Conservation (phyloP, 2,329 filamentous ascomycete genomes). For the Annulohypoxylon truncatum region DNA sequence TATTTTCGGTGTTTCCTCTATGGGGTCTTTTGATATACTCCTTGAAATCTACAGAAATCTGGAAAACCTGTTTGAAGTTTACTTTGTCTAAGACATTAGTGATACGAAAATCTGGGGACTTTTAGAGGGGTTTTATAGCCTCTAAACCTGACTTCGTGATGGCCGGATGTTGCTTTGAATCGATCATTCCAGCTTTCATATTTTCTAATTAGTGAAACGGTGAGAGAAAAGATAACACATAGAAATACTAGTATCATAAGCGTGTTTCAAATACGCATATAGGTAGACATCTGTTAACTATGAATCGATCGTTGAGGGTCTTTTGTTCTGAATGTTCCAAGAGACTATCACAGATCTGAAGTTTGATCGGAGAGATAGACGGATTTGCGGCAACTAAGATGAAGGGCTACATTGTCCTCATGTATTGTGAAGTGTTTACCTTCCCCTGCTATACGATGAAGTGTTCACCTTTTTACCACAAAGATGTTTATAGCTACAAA, state of each 20-base stretch:
- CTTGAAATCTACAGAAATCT: slow-evolving; percentile 21
- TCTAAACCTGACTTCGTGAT: too few relatives aligned
- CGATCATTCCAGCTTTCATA: too few relatives aligned
- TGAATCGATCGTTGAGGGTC: background rate
- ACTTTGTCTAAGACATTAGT: slow-evolving; percentile 10
- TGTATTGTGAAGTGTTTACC: background rate
- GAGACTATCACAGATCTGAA: background rate
- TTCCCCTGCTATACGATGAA: background rate
- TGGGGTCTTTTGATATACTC: slow-evolving; percentile 11
- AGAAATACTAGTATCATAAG: too few relatives aligned
- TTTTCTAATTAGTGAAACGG: too few relatives aligned
- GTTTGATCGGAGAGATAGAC: background rate
- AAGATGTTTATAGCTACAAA: background rate
- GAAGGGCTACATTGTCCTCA: background rate
- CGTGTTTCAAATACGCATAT: too few relatives aligned
- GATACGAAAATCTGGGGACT: too few relatives aligned
- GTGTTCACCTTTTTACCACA: background rate
- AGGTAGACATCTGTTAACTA: background rate
- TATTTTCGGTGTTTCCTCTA: slow-evolving; percentile 4
- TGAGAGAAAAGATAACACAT: too few relatives aligned
- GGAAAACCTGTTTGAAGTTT: slow-evolving; percentile 23
- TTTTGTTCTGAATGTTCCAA: background rate
- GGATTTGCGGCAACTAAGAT: background rate
- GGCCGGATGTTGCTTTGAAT: too few relatives aligned
- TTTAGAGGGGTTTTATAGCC: too few relatives aligned